A percentile compares a stretch with the other conserved stretches of the same genome.
These are phyloP conservation scores for Helminthosporium solani DNA, from an alignment of 2,329 filamentous ascomycete genomes.

Conservation along the genomic window DNA sequence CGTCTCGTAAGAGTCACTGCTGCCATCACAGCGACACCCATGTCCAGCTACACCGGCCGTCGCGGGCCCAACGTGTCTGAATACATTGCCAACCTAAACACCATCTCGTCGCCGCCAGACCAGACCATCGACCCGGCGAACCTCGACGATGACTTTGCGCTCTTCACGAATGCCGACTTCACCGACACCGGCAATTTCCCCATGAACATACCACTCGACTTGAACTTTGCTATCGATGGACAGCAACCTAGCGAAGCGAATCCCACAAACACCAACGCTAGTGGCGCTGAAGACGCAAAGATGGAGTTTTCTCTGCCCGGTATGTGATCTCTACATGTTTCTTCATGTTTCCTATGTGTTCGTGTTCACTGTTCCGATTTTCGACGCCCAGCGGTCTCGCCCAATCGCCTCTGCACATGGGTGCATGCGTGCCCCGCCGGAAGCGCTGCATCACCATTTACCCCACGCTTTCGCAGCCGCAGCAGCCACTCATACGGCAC, in stretches of 20 bases:
- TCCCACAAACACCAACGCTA: conserved; percentile 9
- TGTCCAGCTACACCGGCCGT: conserved; percentile 63
- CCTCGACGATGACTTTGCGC: conserved; percentile 48
- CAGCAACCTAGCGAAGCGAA: conserved; percentile 16
- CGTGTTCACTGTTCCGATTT: conserved; percentile 14
- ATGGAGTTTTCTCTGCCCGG: conserved; percentile 41
- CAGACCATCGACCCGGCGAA: conserved; percentile 42
- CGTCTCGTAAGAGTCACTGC: not conserved
- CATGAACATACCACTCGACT: conserved; percentile 26
- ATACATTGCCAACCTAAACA: conserved; percentile 84
- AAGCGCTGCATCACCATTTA: conserved; percentile 21
- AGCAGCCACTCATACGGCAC: conserved; percentile 25
- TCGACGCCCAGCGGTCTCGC: conserved; percentile 13
- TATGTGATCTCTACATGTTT: conserved; percentile 23
- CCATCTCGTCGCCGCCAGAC: conserved; percentile 52
- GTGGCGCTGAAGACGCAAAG: conserved; percentile 22
- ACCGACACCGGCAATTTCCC: conserved; percentile 45
- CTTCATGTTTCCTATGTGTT: conserved; percentile 6
- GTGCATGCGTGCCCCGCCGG: conserved; percentile 31
- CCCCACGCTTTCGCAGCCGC: conserved; percentile 27
- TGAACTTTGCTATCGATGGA: conserved; percentile 31
- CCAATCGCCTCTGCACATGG: conserved; percentile 25
- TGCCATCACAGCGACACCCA: not conserved
- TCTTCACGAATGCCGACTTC: conserved; percentile 63
- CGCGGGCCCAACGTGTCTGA: conserved; percentile 85